phyloP scores from a whole-genome alignment of 2,329 filamentous ascomycete genomes.

The Triangularia verruculosa region DNA sequence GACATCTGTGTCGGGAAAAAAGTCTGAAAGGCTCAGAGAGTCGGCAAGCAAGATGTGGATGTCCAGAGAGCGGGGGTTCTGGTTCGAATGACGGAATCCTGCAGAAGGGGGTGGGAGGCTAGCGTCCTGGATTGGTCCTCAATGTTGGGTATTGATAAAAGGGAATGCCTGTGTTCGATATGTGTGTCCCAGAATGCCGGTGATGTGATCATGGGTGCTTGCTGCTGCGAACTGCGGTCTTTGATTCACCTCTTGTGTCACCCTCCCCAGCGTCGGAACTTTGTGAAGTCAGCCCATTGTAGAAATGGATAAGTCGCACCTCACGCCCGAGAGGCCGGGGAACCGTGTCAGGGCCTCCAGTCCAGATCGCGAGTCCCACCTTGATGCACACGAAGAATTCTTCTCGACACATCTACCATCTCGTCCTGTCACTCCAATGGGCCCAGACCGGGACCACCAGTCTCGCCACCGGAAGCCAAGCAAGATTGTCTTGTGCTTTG shows the following conservation, averaged over 20 bases:
- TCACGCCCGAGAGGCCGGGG: conserved; percentile 15
- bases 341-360: neutral
- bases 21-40: neutral
- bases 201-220: neutral
- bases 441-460: neutral
- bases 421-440: conserved; percentile 21
- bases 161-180: neutral
- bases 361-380: neutral
- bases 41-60: neutral
- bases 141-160: neutral
- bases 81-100: conserved; percentile 3
- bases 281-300: neutral
- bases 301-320: conserved; percentile 27
- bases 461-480: conserved; percentile 24
- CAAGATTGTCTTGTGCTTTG: conserved; percentile 61
- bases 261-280: neutral
- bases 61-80: neutral
- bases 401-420: conserved; percentile 24
- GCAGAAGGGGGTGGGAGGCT: neutral
- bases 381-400: conserved; percentile 17
- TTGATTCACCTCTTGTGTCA: neutral
- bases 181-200: neutral
- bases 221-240: neutral
- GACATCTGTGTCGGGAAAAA: neutral
- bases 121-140: neutral